Conservation (phyloP, 495 filamentous ascomycete species). For the Parathielavia appendiculata region DNA sequence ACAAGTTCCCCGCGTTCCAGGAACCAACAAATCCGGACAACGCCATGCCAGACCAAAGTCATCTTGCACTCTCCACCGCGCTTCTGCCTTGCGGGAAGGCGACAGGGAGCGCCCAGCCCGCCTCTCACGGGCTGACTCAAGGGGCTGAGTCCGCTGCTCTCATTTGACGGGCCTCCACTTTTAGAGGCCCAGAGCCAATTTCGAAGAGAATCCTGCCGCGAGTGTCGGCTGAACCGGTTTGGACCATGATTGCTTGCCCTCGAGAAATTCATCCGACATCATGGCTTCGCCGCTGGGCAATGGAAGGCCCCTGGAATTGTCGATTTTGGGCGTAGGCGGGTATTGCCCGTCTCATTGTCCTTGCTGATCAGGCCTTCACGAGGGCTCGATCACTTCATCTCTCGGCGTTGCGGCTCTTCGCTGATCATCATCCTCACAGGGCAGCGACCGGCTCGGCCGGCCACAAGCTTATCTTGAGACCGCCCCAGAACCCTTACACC, state of each 20-base stretch:
- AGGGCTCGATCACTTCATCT: slow-evolving; percentile 6
- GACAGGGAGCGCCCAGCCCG: background rate
- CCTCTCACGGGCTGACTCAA: background rate
- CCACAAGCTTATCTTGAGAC: background rate
- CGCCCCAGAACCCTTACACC: background rate
- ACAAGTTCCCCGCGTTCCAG: slow-evolving; percentile 12
- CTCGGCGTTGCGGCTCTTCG: slow-evolving; percentile 16
- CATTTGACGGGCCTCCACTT: background rate
- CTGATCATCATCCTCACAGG: slow-evolving; percentile 2
- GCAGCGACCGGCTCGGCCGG: background rate
- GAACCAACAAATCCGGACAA: background rate
- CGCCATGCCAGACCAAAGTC: background rate
- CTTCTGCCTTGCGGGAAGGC: background rate
- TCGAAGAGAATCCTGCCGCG: background rate
- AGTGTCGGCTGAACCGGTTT: background rate
- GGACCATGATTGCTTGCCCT: background rate
- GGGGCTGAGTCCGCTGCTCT: background rate
- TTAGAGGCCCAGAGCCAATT: background rate
- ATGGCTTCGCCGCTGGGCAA: background rate
- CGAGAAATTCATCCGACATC: no score
- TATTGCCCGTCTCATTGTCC: background rate
- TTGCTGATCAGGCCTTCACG: background rate
- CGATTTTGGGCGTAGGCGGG: background rate
- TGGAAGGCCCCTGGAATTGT: background rate
- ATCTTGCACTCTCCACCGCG: background rate